Evolutionary conservation across 352 stramenopile genomes (phyloP), one percentile per base, ranked within the genome.

Genomic region (Pythium phragmiticola): DNA sequence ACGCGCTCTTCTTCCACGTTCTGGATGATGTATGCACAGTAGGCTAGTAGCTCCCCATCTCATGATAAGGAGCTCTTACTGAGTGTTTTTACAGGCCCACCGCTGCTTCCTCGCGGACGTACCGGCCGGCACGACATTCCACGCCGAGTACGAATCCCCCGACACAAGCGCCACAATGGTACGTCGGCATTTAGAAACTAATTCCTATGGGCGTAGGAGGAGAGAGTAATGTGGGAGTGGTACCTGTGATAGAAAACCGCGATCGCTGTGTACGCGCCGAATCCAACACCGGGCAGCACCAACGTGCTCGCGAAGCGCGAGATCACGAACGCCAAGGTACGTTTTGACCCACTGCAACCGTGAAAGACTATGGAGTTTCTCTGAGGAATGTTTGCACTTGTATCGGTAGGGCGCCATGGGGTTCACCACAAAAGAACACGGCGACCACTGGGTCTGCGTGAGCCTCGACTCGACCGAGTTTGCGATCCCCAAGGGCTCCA

Each of bases 21-120:
- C 21, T 58, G 13, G 78, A 86, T 47, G 70, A 88, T 71, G 82
- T 90, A 37, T 26, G 68, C 45, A 19, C 19, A 46, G 0, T 16
- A 19, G 1, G 17, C 39, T 46, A 46, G 39, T 21, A 9, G 39
- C 39, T n/a, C 14, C 39, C 16, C 39, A 46, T 14, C 39, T 17
- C 17, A 21, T 9, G 39, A 9, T 8, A 46, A 21, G 14, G 39
- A 19, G 39, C 16, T 46, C 39, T 46, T 7, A 46, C 16, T 2
- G 43, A 1, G 9, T 41, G 34, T 53, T 7, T n/a, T 6, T 68
- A 11, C 30, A 93, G 80, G 71, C 74, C 30, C 75, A 90, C 62
- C 81, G 84, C 37, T 96, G 87, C 69, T 96, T 93, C 37, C 68
- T 94, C 28, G 71, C 85, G 33, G 84, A 94, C 66, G 72, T 95